Percentiles rank a stretch among this genome's conserved stretches.
Evolutionary conservation across 176 grass and related monocot species (phyloP).

Genomic region (Themeda triandra): DNA sequence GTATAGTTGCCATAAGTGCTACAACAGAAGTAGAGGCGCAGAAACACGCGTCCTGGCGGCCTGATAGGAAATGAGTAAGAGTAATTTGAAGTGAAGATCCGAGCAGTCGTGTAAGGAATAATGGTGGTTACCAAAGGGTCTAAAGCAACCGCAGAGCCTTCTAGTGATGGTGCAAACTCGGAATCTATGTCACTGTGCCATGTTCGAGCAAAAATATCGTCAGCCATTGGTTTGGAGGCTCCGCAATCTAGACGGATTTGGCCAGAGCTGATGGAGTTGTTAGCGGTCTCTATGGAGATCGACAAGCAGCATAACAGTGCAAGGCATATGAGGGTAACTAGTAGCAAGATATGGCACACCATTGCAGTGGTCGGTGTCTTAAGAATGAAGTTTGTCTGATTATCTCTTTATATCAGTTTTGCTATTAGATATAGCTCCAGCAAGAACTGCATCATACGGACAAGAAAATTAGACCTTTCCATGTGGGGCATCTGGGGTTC

Average conservation of each 20-base stretch:
- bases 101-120: slow-evolving; percentile 31
- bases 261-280: slow-evolving; percentile 8
- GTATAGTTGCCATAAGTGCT: slow-evolving; percentile 15
- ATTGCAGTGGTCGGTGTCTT: slow-evolving; percentile 10
- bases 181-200: slow-evolving; percentile 51
- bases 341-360: neutral
- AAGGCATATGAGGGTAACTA: slow-evolving; percentile 19
- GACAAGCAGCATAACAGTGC: slow-evolving; percentile 8
- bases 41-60: slow-evolving; percentile 41
- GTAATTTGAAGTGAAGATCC: slow-evolving; percentile 55
- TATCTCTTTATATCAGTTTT: neutral
- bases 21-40: slow-evolving; percentile 87
- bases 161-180: slow-evolving; percentile 45
- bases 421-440: neutral
- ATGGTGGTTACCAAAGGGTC: slow-evolving; percentile 16
- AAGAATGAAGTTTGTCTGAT: neutral
- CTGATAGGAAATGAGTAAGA: slow-evolving; percentile 61
- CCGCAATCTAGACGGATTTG: slow-evolving; percentile 55
- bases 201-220: neutral
- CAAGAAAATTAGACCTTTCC: neutral
- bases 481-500: neutral
- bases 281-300: neutral
- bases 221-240: neutral
- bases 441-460: neutral
- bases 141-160: neutral